Conservation (phyloP, 163 green algal species). For the Coccomyxa subellipsoidea region DNA sequence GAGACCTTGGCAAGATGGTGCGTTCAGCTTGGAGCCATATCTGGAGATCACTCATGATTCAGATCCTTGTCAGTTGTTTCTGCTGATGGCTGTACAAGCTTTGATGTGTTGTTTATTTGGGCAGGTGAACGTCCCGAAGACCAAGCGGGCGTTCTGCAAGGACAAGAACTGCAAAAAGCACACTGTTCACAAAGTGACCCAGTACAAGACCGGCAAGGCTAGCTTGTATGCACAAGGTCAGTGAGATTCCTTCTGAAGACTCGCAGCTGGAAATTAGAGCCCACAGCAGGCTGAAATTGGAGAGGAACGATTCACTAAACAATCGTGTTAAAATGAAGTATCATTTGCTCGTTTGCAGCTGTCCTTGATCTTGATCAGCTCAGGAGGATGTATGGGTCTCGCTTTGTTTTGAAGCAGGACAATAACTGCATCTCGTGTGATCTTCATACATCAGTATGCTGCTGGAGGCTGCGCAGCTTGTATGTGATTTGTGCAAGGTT, state of each 20-base stretch:
- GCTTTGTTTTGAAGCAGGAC: no score
- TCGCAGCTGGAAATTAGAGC: background rate
- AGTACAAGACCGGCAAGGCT: conserved; percentile 99
- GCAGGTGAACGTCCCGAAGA: conserved; percentile 99
- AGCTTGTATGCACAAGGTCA: conserved; percentile 96
- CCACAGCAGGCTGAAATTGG: no score
- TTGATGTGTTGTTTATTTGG: background rate
- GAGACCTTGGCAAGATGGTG: background rate
- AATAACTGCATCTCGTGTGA: no score
- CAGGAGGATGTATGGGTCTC: no score
- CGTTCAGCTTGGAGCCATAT: background rate
- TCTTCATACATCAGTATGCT: no score
- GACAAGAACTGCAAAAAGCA: conserved; percentile 98
- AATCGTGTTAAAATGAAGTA: background rate
- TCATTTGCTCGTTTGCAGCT: no score
- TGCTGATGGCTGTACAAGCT: background rate
- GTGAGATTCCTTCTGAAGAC: conserved; percentile 1
- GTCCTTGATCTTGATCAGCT: no score
- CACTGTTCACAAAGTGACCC: conserved; percentile 98
- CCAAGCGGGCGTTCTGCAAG: conserved; percentile 97
- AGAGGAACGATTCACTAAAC: background rate
- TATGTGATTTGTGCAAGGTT: no score
- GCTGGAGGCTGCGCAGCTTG: no score
- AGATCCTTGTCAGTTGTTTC: background rate
- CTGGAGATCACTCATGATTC: background rate